Base-by-base conservation (phyloP, 2,329 filamentous ascomycete genomes). In the Teratosphaeria viscida region DNA sequence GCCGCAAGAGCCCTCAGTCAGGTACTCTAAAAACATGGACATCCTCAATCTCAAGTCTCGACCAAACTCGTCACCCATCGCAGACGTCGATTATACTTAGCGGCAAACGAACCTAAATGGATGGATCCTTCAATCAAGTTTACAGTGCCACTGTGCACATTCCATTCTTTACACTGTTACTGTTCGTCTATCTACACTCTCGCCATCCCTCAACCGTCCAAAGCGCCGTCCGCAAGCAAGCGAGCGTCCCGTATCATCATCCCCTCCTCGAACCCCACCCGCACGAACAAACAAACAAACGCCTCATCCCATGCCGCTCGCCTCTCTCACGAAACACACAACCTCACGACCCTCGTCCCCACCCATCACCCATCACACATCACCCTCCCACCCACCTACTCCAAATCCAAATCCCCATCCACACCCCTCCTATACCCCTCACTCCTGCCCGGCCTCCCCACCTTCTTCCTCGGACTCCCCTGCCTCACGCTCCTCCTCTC, bases 381-480 rank as follows among this genome's bases (percentile, higher is more conserved):
- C 35, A 11, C 35, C 23, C 35, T 39, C 14, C 35, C 35, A 4
- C 35, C 3, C 14, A 39, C 11, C 11, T 39, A 39, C 14, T 39
- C 34, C 53, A 52, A 64, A 35, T 65, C 63, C 52, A 65, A 53
- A 58, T 65, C 63, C 47, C 59, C 60, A 49, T 64, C 62, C 32
- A 59, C 63, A 2, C 63, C 63, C 12, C 63, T 19, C 32, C 63
- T 39, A 43, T 65, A 65, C 34, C 63, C 63, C 6, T 61, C 61
- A 57, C 59, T 54, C 5, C 54, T 47, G 14, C 57, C 57, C 29
- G 53, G 49, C 34, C 66, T 59, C 47, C 64, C 63, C 19, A 63
- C 64, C 61, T 69, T 68, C 66, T 71, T 70, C 34, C 56, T 60
- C 19, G 67, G 68, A 43, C 69, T 70, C 56, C 75, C 80, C 65